Percentiles rank a stretch among this genome's conserved stretches.
Conservation (phyloP, 768 basidiomycete species). For the Mycena vulgaris region DNA sequence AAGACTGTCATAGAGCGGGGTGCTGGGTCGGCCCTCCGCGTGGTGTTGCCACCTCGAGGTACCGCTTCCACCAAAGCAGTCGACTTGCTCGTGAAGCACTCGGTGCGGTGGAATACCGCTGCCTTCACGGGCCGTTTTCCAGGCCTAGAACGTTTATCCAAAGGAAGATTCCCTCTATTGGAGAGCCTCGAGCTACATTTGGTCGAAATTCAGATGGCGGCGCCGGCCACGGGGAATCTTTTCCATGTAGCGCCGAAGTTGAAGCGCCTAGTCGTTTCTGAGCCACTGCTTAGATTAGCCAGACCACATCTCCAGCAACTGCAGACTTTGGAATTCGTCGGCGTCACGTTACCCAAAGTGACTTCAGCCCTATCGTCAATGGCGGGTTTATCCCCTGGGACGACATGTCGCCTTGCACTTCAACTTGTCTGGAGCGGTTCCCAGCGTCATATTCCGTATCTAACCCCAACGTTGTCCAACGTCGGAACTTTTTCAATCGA, state of each 20-base stretch:
- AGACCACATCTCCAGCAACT: conserved; percentile 26
- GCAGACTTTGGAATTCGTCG: conserved; percentile 27
- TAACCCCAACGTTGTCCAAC: conserved; percentile 18
- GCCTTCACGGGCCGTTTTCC: conserved; percentile 10
- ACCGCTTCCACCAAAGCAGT: conserved; percentile 20
- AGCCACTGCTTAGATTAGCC: conserved; percentile 19
- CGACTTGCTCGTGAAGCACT: conserved; percentile 21
- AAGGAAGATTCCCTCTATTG: conserved; percentile 4
- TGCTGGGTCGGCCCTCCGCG: conserved; percentile 15
- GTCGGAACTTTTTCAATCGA: conserved; percentile 21
- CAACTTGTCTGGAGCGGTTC: conserved; percentile 27
- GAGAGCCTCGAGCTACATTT: conserved; percentile 25
- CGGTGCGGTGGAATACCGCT: conserved; percentile 24
- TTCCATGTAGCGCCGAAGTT: conserved; percentile 27
- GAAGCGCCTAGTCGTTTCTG: conserved; percentile 25
- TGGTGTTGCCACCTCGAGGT: conserved; percentile 19
- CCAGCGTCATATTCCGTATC: conserved; percentile 27
- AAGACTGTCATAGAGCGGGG: conserved; percentile 25
- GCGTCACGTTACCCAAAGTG: conserved; percentile 24
- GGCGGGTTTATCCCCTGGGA: too few species aligned
- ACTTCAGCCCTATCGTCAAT: too few species aligned
- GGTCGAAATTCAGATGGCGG: conserved; percentile 10
- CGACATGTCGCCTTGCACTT: conserved; percentile 24
- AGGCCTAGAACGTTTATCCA: conserved; percentile 23
- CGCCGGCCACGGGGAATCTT: conserved; percentile 6